These are phyloP conservation scores for Pyrrhoderma noxium DNA, from an alignment of 1,284 basidiomycete genomes.

Conservation along the genomic window DNA sequence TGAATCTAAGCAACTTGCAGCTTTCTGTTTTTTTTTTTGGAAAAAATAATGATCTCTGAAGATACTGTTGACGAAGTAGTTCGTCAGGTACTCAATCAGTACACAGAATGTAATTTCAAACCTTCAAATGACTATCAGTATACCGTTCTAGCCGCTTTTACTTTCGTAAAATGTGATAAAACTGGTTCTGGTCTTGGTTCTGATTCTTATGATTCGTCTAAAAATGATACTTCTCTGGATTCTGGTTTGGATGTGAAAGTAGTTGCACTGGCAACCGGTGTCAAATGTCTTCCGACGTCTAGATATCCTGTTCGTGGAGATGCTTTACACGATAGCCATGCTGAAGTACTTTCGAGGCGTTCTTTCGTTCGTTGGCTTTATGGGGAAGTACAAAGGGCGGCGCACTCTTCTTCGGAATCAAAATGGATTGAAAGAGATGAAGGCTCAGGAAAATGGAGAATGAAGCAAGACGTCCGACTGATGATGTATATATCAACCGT, in stretches of 20 bases:
- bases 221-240: background rate
- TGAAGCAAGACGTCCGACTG: slow-evolving; percentile 47
- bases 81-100: slow-evolving; percentile 35
- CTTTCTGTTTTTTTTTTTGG: background rate
- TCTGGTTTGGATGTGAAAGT: slow-evolving; percentile 31
- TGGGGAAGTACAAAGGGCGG: slow-evolving; percentile 48
- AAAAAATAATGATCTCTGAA: background rate
- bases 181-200: no score
- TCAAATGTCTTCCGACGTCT: slow-evolving; percentile 73
- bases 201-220: no score
- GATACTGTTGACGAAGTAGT: slow-evolving; percentile 7
- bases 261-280: slow-evolving; percentile 76
- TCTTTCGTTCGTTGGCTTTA: slow-evolving; percentile 78
- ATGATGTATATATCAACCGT: slow-evolving; percentile 82
- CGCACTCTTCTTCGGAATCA: slow-evolving; percentile 24
- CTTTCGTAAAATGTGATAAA: slow-evolving; percentile 28
- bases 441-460: slow-evolving; percentile 34
- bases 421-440: slow-evolving; percentile 38
- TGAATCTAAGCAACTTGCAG: no score
- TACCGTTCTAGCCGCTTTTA: slow-evolving; percentile 57
- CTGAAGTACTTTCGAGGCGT: slow-evolving; percentile 81
- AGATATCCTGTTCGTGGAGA: slow-evolving; percentile 69
- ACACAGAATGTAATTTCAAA: slow-evolving; percentile 37
- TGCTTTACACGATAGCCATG: slow-evolving; percentile 83
- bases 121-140: slow-evolving; percentile 43